Percentiles rank a stretch among this genome's conserved stretches.
Evolutionary conservation across 163 green algal species (phyloP).

Genomic region (Volvox carteri): DNA sequence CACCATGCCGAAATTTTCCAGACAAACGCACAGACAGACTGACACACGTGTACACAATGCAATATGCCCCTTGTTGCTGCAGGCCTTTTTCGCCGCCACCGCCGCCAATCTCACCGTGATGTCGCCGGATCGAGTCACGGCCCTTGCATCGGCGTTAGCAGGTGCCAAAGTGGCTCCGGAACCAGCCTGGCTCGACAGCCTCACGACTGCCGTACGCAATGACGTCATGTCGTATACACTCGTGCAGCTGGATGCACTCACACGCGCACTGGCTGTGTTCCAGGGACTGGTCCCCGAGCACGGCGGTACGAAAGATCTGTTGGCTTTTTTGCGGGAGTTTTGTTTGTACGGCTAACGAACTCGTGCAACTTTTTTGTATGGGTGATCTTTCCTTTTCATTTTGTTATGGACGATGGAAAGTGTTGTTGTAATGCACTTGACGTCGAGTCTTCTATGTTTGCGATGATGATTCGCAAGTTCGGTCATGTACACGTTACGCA

Average conservation of each 20-base stretch:
- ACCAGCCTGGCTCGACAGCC: conserved; percentile 22
- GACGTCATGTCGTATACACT: conserved; percentile 48
- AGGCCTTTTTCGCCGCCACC: conserved; percentile 35
- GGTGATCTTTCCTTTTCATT: too few relatives aligned
- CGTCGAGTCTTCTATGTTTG: too few relatives aligned
- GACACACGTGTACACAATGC: too few relatives aligned
- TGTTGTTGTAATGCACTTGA: too few relatives aligned
- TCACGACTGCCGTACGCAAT: conserved; percentile 16
- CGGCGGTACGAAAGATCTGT: neutral
- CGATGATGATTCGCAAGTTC: too few relatives aligned
- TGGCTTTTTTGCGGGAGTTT: conserved; percentile 51
- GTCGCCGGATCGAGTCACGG: neutral
- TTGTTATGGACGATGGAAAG: too few relatives aligned
- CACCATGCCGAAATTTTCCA: too few relatives aligned
- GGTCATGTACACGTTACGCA: too few relatives aligned
- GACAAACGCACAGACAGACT: too few relatives aligned
- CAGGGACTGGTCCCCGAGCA: conserved; percentile 33
- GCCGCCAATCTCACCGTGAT: neutral
- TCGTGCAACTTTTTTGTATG: too few relatives aligned
- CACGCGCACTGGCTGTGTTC: conserved; percentile 42
- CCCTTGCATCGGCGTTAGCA: conserved; percentile 19
- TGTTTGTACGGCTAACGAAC: conserved; percentile 47
- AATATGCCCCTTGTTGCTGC: too few relatives aligned
- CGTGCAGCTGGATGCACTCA: conserved; percentile 50
- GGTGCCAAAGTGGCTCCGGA: conserved; percentile 20